A percentile compares a stretch with the other conserved stretches of the same genome.
phyloP scores from a whole-genome alignment of 345 rosid species.

The Citrus glauca region DNA sequence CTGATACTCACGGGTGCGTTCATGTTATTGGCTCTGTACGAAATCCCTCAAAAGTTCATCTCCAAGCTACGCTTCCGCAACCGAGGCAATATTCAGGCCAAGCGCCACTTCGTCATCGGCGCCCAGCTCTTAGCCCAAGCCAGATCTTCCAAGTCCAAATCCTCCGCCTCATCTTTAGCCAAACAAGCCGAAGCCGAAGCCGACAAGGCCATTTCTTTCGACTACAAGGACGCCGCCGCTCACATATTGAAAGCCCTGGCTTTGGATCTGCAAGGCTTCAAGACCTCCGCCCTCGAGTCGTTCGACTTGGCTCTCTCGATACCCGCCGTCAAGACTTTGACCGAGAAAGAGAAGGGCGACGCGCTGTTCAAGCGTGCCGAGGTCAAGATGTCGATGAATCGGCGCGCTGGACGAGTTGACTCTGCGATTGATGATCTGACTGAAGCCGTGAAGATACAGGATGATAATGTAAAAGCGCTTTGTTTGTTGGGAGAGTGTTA shows the following conservation, averaged over 20 bases:
- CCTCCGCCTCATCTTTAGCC: conserved; percentile 45
- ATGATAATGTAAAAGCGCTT: conserved; percentile 33
- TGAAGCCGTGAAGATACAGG: conserved; percentile 30
- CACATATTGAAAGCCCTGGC: conserved; percentile 60
- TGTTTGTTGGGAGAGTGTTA: conserved; percentile 55
- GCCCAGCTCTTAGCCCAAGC: conserved; percentile 62
- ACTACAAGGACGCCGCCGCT: conserved; percentile 58
- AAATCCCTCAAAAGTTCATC: conserved; percentile 51
- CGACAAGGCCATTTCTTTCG: conserved; percentile 43
- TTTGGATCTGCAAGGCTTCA: conserved; percentile 60
- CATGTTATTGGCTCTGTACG: conserved; percentile 54
- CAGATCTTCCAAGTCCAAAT: conserved; percentile 43
- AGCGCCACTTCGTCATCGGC: conserved; percentile 63
- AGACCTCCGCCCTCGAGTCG: conserved; percentile 61
- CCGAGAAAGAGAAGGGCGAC: conserved; percentile 43
- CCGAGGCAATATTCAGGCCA: conserved; percentile 41
- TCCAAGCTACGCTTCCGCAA: conserved; percentile 43
- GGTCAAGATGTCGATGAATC: conserved; percentile 35
- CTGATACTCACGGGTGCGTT: conserved; percentile 37
- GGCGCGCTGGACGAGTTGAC: conserved; percentile 32
- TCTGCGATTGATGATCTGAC: conserved; percentile 48
- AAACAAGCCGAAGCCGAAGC: conserved; percentile 53
- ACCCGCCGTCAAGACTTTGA: conserved; percentile 44
- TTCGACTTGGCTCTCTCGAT: conserved; percentile 56
- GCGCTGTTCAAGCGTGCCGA: conserved; percentile 62